Base-by-base conservation (phyloP, 2,329 filamentous ascomycete species). In the Gaeumannomyces tritici region DNA sequence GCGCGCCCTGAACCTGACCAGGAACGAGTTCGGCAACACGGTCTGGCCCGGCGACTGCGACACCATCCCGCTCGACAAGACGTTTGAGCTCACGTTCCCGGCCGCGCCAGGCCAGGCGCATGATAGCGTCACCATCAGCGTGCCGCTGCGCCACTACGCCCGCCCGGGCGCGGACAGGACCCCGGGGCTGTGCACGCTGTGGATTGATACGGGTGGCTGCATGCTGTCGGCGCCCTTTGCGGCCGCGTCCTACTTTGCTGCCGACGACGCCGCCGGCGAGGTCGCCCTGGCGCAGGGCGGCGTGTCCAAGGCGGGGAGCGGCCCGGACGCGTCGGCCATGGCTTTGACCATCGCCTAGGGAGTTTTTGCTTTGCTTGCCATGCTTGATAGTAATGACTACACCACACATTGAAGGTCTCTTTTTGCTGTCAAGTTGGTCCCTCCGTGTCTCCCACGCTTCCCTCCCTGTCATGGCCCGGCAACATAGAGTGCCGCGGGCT, bases 271-370 rank as follows among this genome's bases (percentile, higher is more conserved):
- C 60, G 63, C 66, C 15, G 64, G 63, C 28, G 67, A 71, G 61
- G 66, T 74, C 57, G 70, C 70, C 1, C 64, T 75, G 35, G 73
- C 73, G 4, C 70, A 74, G 64, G 73, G 73, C 12, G 73, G 69
- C 6, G 66, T 74, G 15, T 69, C 68, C 1, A 65, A 67, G 62
- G 61, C 61, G 9, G 70, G 70, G 18, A 56, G 55, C 55, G 18
- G 5, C 24, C 5, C 62, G 3, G 61, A 64, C 29, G 33, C 58
- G 26, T 54, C 57, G 57, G 42, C 61, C 21, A 60, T 64, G 55
- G 28, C 55, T 6, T 15, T 56, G 26, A 56, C 55, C 27, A 56
- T 56, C 11, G 12, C 33, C 12, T 35, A 35, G 33, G 15, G 11
- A 13, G 12, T 13, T 35, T 35, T 13, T 33, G 3, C 4, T 11